Evolutionary conservation across 2,329 filamentous ascomycete genomes (phyloP), one percentile per base, ranked within the genome.

Genomic region (Stemphylium beticola): DNA sequence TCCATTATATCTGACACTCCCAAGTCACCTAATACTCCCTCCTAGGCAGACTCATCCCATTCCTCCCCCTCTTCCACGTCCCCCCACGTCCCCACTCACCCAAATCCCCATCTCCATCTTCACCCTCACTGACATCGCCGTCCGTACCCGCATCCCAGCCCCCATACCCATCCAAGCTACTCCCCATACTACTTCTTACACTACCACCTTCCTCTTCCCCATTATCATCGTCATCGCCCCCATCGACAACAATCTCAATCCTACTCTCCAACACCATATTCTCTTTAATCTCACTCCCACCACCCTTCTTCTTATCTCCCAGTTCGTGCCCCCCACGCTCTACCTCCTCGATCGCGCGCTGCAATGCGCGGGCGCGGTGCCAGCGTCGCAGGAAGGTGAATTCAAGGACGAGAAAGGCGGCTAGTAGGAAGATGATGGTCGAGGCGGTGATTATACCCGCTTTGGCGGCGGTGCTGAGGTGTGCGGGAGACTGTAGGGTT

Each of bases 191-290:
- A 1, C 33, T 32, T 14, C 26, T 29, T 4, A 29, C 26, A 29
- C 26, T 29, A 29, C 52, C 54, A 24, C 55, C 47, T 14, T 50
- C 58, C 15, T 60, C 55, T 22, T 42, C 36, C 10, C 33, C 22
- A 9, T 20, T 29, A 4, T 57, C 52, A 9, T n/a, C 22, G 1
- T 42, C 50, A 14, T 57, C 48, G 31, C 44, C 48, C 2, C 55
- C 58, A 4, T 61, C 65, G 15, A 68, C 56, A 10, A 68, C 32
- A 49, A 73, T 65, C 37, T 63, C 62, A 11, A 65, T 60, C 24
- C 66, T 49, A 38, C 64, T 68, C 39, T 71, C 68, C 33, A 69
- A 32, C 2, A 68, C 65, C 48, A 66, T 55, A 29, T 62, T 64
- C 32, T 73, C 68, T 32, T 64, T 58, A 32, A 53, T 64, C 32